Evolutionary conservation across 345 rosid genomes (phyloP).

Genomic region (Gynandropsis gynandra): DNA sequence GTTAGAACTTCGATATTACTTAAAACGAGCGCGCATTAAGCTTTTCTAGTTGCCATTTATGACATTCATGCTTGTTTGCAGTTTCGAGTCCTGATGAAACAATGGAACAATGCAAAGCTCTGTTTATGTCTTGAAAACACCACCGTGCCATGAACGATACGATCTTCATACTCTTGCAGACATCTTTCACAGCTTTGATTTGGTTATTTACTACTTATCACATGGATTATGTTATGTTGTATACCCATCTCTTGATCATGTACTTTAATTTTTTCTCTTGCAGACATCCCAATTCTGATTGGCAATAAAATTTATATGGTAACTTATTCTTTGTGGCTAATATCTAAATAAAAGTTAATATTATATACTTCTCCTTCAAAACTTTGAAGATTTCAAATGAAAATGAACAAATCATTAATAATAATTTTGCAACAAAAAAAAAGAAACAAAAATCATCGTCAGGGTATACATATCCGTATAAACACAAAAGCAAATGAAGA

Average conservation of each 20-base stretch:
- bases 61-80: constrained; percentile 26
- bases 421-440: constrained; percentile 15
- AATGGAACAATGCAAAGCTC: constrained; percentile 32
- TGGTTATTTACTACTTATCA: constrained; percentile 19
- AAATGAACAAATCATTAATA: constrained; percentile 15
- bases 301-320: background rate
- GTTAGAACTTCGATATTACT: constrained; percentile 13
- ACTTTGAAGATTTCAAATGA: constrained; percentile 1
- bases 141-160: constrained; percentile 9
- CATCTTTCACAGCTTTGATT: constrained; percentile 17
- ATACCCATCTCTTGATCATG: too few species aligned
- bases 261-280: background rate
- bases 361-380: too few species aligned
- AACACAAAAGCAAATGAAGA: constrained; percentile 15
- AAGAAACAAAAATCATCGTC: background rate
- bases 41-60: background rate
- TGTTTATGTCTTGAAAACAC: constrained; percentile 28
- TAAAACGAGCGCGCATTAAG: too few species aligned
- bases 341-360: too few species aligned
- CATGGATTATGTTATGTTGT: too few species aligned
- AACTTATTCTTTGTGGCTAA: constrained; percentile 11
- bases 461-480: constrained; percentile 18
- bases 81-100: constrained; percentile 80
- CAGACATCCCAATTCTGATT: background rate
- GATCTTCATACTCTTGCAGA: constrained; percentile 14